Evolutionary conservation across 2,329 filamentous ascomycete genomes (phyloP).

Genomic region (Annulohypoxylon truncatum): DNA sequence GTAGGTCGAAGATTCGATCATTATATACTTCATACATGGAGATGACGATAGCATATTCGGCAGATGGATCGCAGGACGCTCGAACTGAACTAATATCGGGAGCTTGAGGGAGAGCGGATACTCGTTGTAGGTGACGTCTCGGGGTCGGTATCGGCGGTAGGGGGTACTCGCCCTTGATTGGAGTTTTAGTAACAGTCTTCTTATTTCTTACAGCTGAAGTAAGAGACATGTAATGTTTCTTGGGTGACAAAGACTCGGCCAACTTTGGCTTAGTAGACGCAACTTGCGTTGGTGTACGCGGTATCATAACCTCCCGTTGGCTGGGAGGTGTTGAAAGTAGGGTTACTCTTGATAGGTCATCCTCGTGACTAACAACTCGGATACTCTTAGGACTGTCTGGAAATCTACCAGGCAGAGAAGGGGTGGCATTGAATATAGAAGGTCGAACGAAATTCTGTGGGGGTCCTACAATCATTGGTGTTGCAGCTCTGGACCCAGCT

Average conservation of each 20-base stretch:
- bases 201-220: conserved; percentile 61
- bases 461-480: conserved; percentile 74
- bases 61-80: conserved; percentile 73
- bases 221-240: conserved; percentile 57
- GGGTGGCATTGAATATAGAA: conserved; percentile 50
- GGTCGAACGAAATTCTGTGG: conserved; percentile 58
- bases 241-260: conserved; percentile 46
- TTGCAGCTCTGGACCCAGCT: conserved; percentile 73
- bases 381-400: conserved; percentile 57
- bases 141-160: conserved; percentile 68
- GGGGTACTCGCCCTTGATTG: conserved; percentile 60
- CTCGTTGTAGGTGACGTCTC: conserved; percentile 73
- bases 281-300: conserved; percentile 34
- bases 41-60: conserved; percentile 88
- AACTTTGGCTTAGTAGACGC: conserved; percentile 48
- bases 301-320: conserved; percentile 26
- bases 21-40: conserved; percentile 99
- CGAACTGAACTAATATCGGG: conserved; percentile 80
- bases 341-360: conserved; percentile 44
- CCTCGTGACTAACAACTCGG: conserved; percentile 55
- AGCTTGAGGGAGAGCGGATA: conserved; percentile 76
- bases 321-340: conserved; percentile 46
- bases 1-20: conserved; percentile 93
- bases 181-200: conserved; percentile 61
- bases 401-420: conserved; percentile 42